Conservation (phyloP, 805 yeast species). For the Pichia pseudocactophila region DNA sequence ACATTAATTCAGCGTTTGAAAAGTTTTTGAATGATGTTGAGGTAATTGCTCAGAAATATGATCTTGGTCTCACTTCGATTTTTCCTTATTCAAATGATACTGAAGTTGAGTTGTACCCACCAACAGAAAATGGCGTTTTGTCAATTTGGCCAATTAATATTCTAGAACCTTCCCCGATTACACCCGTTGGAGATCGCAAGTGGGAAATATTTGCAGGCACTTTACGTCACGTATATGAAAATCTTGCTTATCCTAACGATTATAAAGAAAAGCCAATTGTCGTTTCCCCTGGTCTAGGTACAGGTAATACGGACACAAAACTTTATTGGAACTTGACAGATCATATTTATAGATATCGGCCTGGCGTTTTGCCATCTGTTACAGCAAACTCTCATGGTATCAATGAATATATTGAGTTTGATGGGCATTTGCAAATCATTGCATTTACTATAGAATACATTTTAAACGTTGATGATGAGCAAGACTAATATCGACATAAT, state of each 20-base stretch:
- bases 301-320: constrained; percentile 65
- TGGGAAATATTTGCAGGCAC: constrained; percentile 39
- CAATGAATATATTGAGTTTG: constrained; percentile 47
- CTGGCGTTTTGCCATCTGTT: constrained; percentile 34
- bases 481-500: constrained; percentile 9
- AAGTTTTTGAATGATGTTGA: constrained; percentile 28
- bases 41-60: constrained; percentile 29
- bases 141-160: constrained; percentile 12
- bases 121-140: constrained; percentile 17
- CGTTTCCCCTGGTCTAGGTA: constrained; percentile 52
- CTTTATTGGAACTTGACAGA: constrained; percentile 53
- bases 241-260: constrained; percentile 30
- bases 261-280: constrained; percentile 23
- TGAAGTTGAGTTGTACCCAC: constrained; percentile 22
- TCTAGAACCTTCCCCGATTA: constrained; percentile 44
- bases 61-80: constrained; percentile 22
- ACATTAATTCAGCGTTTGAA: constrained; percentile 27
- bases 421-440: constrained; percentile 48
- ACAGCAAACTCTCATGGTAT: constrained; percentile 50
- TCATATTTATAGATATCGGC: constrained; percentile 52
- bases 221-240: constrained; percentile 39
- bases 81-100: constrained; percentile 12
- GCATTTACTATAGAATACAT: constrained; percentile 49
- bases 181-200: constrained; percentile 43
- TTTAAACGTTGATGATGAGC: constrained; percentile 31